A percentile compares a stretch with the other conserved stretches of the same genome.
These are phyloP conservation scores for Juglanconis sp. DNA, from an alignment of 2,329 filamentous ascomycete species.

Conservation along the genomic window DNA sequence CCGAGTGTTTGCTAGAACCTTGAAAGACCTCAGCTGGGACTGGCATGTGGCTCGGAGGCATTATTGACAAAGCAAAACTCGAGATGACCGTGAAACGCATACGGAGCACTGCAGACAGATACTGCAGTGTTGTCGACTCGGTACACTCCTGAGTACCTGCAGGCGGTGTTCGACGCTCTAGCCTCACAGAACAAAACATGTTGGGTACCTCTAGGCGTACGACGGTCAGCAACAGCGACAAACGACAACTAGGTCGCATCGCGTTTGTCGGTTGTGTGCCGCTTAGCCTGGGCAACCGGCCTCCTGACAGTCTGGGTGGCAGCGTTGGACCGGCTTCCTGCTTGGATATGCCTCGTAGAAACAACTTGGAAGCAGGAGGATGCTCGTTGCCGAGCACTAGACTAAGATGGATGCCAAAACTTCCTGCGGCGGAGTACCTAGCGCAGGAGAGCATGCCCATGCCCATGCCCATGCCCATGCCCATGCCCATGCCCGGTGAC, in stretches of 20 bases:
- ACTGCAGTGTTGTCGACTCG: slow-evolving; percentile 8
- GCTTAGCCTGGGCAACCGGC: background rate
- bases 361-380: background rate
- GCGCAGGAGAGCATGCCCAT: background rate
- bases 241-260: background rate
- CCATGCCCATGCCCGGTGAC: background rate
- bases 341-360: background rate
- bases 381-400: slow-evolving; percentile 8
- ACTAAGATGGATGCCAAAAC: background rate
- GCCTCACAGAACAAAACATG: slow-evolving; percentile 1
- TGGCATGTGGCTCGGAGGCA: slow-evolving; percentile 8
- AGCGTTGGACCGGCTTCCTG: background rate
- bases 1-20: slow-evolving; percentile 1
- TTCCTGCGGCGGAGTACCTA: background rate
- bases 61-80: slow-evolving; percentile 1
- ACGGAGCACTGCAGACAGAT: slow-evolving; percentile 6
- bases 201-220: background rate
- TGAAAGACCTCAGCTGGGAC: background rate
- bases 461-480: background rate
- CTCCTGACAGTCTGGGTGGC: background rate
- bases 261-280: background rate
- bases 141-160: slow-evolving; percentile 14
- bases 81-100: slow-evolving; percentile 9
- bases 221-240: slow-evolving; percentile 11
- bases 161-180: background rate